phyloP scores from a whole-genome alignment of 495 filamentous ascomycete genomes.

The Margaritispora aquatica region DNA sequence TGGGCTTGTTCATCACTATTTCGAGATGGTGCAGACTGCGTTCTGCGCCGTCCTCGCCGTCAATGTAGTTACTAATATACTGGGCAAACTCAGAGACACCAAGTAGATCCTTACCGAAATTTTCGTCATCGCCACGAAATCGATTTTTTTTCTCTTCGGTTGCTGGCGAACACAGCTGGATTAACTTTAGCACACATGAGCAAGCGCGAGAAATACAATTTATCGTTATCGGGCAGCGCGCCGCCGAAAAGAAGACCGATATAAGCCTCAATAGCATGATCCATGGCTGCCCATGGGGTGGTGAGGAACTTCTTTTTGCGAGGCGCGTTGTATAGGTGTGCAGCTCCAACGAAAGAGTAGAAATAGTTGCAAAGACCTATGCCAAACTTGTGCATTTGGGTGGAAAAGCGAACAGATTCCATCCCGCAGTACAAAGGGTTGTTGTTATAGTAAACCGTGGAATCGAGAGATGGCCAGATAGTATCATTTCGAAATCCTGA shows the following conservation, averaged over 20 bases:
- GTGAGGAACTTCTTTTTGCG: background rate
- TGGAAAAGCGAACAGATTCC: background rate
- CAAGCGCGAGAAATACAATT: background rate
- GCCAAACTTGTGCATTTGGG: background rate
- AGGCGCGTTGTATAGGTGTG: background rate
- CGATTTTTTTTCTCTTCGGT: background rate
- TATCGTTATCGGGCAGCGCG: background rate
- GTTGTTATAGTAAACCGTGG: background rate
- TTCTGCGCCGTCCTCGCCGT: background rate
- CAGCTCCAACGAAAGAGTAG: background rate
- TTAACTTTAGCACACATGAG: background rate
- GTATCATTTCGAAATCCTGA: background rate
- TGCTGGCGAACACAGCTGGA: background rate
- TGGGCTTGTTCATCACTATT: background rate
- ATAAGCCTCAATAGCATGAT: background rate
- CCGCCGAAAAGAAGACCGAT: background rate
- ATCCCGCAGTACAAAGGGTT: background rate
- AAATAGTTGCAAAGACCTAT: background rate
- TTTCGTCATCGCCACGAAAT: background rate
- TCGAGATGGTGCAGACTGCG: background rate
- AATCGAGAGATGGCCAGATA: background rate
- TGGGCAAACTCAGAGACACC: background rate
- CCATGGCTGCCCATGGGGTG: background rate
- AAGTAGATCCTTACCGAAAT: background rate
- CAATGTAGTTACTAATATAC: background rate